A percentile compares a stretch with the other conserved stretches of the same genome.
Conservation (phyloP, 805 yeast genomes). For the Maudiozyma barnettii region DNA sequence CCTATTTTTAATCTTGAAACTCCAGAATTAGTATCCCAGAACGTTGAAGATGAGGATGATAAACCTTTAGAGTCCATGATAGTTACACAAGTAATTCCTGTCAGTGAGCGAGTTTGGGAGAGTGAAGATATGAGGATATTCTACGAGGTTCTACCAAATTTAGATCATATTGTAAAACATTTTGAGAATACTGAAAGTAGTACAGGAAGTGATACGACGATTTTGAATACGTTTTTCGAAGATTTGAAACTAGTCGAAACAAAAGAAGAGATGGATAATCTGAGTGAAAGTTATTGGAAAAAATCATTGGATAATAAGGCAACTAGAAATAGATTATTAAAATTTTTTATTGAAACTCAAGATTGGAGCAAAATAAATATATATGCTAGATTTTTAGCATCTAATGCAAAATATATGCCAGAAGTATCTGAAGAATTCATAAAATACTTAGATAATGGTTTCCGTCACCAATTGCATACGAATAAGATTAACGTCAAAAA, state of each 20-base stretch:
- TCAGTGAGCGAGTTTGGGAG: conserved; percentile 44
- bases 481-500: conserved; percentile 44
- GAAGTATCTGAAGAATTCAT: conserved; percentile 46
- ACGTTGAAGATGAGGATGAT: conserved; percentile 15
- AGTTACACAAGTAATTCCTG: conserved; percentile 15
- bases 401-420: conserved; percentile 40
- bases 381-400: conserved; percentile 62
- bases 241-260: conserved; percentile 36
- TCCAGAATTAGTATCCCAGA: conserved; percentile 28
- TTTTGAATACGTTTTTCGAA: conserved; percentile 35
- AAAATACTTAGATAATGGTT: conserved; percentile 45
- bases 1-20: conserved; percentile 32
- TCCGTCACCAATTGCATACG: conserved; percentile 51
- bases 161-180: conserved; percentile 27
- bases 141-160: conserved; percentile 46
- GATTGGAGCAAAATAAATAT: conserved; percentile 39
- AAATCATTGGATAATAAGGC: conserved; percentile 60
- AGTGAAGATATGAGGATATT: conserved; percentile 55
- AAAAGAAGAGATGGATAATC: conserved; percentile 41
- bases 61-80: conserved; percentile 21
- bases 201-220: conserved; percentile 28
- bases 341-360: conserved; percentile 42
- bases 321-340: conserved; percentile 49
- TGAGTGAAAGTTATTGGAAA: conserved; percentile 40
- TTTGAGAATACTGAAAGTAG: conserved; percentile 10